phyloP scores from a whole-genome alignment of 23 red algal species.

The Chondrus crispus region DNA sequence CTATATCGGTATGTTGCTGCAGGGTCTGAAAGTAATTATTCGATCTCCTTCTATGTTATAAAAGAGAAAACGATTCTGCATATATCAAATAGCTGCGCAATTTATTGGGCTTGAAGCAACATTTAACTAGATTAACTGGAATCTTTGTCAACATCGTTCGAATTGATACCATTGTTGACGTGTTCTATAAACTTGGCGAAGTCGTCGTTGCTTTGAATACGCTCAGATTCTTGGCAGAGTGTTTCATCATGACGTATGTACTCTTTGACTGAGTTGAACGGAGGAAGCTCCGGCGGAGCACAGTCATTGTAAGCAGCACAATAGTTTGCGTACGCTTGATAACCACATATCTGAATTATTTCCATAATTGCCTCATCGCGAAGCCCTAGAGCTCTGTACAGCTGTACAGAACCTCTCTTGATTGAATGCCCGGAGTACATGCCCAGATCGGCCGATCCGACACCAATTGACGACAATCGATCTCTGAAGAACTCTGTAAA shows the following conservation, averaged over 20 bases:
- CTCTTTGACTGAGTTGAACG: not conserved
- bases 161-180: no score
- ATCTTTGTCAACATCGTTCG: no score
- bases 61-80: no score
- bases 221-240: no score
- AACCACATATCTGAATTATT: not conserved
- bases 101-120: no score
- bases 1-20: no score
- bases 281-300: not conserved
- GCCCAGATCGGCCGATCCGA: not conserved
- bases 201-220: no score
- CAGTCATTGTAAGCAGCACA: slow-evolving; percentile 1
- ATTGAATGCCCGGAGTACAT: not conserved
- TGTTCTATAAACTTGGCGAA: no score
- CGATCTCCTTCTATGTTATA: no score
- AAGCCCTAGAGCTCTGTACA: not conserved
- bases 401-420: not conserved
- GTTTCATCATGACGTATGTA: slow-evolving; percentile 30
- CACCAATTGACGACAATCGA: not conserved
- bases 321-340: slow-evolving; percentile 13
- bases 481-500: not conserved
- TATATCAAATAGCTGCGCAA: no score
- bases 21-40: no score
- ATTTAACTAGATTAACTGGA: no score
- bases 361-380: not conserved